These are phyloP conservation scores for Leccinum aurantiacum DNA, from an alignment of 768 basidiomycete genomes.

Conservation along the genomic window DNA sequence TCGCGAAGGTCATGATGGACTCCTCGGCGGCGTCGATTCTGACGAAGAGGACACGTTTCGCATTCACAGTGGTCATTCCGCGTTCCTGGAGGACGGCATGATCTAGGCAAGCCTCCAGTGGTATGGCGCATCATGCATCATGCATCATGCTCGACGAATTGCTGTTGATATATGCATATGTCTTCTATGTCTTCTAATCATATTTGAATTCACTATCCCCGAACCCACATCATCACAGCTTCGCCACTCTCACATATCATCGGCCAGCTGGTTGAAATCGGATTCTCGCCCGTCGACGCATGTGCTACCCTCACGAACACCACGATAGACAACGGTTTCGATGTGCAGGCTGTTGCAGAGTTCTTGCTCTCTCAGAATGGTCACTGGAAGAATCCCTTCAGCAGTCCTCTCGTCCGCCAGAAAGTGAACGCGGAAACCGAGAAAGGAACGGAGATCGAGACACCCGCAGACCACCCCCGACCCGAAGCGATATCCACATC, in stretches of 20 bases:
- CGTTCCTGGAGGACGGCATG: constrained; percentile 60
- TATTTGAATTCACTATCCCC: constrained; percentile 12
- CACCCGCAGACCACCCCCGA: constrained; percentile 5
- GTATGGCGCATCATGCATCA: constrained; percentile 15
- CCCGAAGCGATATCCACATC: constrained; percentile 1
- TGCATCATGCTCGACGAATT: background rate
- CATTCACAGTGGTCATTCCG: background rate
- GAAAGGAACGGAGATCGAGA: constrained; percentile 7
- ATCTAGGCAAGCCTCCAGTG: constrained; percentile 56
- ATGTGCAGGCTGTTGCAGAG: constrained; percentile 81
- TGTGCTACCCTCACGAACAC: constrained; percentile 72
- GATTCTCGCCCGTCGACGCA: constrained; percentile 79
- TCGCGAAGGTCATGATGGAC: constrained; percentile 38
- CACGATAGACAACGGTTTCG: constrained; percentile 48
- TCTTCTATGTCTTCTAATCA: constrained; percentile 5
- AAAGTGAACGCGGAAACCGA: constrained; percentile 11
- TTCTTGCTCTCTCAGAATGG: constrained; percentile 42
- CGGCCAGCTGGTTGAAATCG: constrained; percentile 94
- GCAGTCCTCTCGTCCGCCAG: constrained; percentile 7
- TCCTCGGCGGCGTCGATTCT: constrained; percentile 35
- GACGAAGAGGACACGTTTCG: constrained; percentile 31
- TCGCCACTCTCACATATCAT: constrained; percentile 88
- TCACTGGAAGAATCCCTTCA: background rate
- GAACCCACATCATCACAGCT: constrained; percentile 8
- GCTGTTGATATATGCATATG: background rate